Evolutionary conservation across 148 eudicot species (phyloP), one percentile per base, ranked within the genome.

Genomic region (Fallopia convolvulus): DNA sequence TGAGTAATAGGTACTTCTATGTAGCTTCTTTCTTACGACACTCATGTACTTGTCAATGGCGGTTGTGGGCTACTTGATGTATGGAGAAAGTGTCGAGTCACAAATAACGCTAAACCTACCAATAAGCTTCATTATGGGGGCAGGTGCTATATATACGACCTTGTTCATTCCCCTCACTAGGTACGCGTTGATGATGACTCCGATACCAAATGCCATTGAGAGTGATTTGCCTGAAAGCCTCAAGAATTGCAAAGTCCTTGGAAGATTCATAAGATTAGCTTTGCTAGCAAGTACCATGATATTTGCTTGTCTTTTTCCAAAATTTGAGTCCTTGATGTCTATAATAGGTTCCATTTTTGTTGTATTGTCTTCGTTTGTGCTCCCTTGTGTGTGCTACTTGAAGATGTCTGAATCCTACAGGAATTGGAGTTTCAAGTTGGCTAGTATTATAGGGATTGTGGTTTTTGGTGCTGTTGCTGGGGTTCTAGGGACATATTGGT

Each of bases 121-220:
- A 12, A 56, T 74, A 18, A 66, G 55, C 0, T 74, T 79, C 8
- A 46, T 80, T 2, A 58, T 79, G 6, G 65, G 86, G 8, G 46
- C 78, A 13, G 47, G 84, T 13, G 86, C 86, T 8, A 84, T 86
- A 13, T 86, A 84, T 76, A 86, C 82, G 5, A 82, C 89, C 3
- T 47, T 84, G 15, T 74, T 84, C 12, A 83, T 81, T 20, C 89
- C 89, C 1, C 1, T 84, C 36, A 84, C 86, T 6, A 78, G 83
- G 17, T 86, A 86, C 17, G 85, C 83, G 0, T 23, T 84, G 41
- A 76, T 84, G 73, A 36, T 84, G 49, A 82, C 86, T 1, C 89
- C 87, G 0, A 80, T 84, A 4, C 82, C 86, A 11, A 80, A 75
- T 12, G 77, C 85, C 10, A 82, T 83, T 20, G 85, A 86, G 47